Conservation (phyloP, 768 basidiomycete genomes). For the Panaeolus cyanescens region DNA sequence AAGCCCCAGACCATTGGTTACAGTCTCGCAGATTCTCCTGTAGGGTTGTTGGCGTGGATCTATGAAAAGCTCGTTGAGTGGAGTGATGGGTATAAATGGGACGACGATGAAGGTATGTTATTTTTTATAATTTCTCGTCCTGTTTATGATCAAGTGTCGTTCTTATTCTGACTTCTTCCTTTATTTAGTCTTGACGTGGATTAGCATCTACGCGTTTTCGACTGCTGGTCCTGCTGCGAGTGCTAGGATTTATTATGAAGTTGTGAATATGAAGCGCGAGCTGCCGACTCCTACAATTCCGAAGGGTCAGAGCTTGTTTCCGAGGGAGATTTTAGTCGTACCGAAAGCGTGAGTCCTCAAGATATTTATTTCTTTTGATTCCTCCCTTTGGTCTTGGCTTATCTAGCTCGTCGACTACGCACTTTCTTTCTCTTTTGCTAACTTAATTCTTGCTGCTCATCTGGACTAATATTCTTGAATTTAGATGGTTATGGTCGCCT, state of each 20-base stretch:
- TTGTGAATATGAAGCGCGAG: slow-evolving; percentile 18
- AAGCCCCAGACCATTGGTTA: slow-evolving; percentile 59
- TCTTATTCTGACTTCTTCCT: slow-evolving; percentile 17
- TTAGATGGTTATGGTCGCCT: slow-evolving; percentile 42
- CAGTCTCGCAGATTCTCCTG: slow-evolving; percentile 58
- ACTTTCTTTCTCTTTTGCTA: too few relatives aligned
- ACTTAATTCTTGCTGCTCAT: not conserved
- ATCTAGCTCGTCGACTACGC: too few relatives aligned
- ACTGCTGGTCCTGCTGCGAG: slow-evolving; percentile 60
- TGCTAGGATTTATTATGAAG: slow-evolving; percentile 60
- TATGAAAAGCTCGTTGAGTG: slow-evolving; percentile 52
- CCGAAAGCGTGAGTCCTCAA: slow-evolving; percentile 37
- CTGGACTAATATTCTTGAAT: not conserved
- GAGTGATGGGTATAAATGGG: slow-evolving; percentile 58
- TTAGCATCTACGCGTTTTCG: slow-evolving; percentile 61
- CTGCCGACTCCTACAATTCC: slow-evolving; percentile 33
- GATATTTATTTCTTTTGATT: not conserved
- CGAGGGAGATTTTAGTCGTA: slow-evolving; percentile 40
- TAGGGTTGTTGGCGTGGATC: slow-evolving; percentile 55
- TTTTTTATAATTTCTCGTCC: not conserved
- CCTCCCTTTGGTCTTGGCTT: not conserved
- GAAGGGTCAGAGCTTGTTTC: slow-evolving; percentile 53
- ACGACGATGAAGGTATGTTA: slow-evolving; percentile 50
- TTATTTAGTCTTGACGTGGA: slow-evolving; percentile 51
- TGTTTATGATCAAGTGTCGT: not conserved